Base-by-base conservation (phyloP, 768 basidiomycete species). In the Trametes cubensis region DNA sequence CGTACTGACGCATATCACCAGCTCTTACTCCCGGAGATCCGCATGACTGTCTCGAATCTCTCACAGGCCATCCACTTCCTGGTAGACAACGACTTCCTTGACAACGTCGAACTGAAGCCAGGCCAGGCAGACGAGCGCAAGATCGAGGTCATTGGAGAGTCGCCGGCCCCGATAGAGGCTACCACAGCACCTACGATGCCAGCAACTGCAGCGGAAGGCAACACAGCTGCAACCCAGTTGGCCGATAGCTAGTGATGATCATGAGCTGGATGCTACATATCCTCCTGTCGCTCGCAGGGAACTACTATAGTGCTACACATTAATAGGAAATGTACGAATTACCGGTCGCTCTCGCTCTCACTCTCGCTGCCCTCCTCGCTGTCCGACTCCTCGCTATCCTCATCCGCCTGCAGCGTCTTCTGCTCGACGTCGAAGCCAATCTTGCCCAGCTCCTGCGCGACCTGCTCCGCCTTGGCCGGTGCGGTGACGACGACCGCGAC, bases 51-150 rank as follows among this genome's bases (percentile, higher is more conserved):
- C 4, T 95, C 94, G 1, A 95, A 95, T 73, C 80, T 98, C 5
- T 94, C 94, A 0, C 95, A 98, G 73, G 93, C 92, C 5, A 92
- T 97, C 65, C 86, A 83, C 30, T 98, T 97, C 74, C 74, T 96
- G 18, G 94, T 92, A 1, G 90, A 91, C 63, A 97, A 98, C 65
- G 87, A 94, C 70, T 94, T 95, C 75, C 76, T 98, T 39, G 78
- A 80, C 47, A 83, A 83, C 30, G 92, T 96, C 2, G 95, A 97
- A 73, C 73, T 89, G 26, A 83, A 80, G 47, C 89, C 91, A 17
- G 95, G 95, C 0, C 85, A 94, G 72, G 88, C 88, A 4, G 78
- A 83, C 47, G 76, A 82, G 42, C 80, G 79, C 62, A 78, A 80
- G 72, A 91, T 94, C 20, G 78, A 88, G 70, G 85, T 92, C 21